Percentiles rank a stretch among this genome's conserved stretches.
phyloP scores from a whole-genome alignment of 2,329 filamentous ascomycete species.

The Leptographium lundbergii region DNA sequence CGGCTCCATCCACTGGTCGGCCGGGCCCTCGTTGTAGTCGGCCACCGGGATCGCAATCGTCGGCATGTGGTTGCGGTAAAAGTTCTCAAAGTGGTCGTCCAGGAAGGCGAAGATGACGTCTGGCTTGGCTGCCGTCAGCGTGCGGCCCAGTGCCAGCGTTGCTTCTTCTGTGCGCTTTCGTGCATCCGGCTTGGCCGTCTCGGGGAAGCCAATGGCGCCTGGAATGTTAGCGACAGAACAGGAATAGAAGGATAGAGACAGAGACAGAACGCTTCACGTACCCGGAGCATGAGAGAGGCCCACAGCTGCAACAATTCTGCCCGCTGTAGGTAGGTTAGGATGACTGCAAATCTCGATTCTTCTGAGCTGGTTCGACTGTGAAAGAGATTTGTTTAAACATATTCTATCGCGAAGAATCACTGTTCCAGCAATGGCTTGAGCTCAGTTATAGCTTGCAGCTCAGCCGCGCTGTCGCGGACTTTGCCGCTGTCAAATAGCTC shows the following conservation, averaged over 20 bases:
- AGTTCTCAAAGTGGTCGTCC: slow-evolving; percentile 12
- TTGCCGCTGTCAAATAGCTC: background rate
- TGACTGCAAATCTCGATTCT: background rate
- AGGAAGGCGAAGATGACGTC: slow-evolving; percentile 11
- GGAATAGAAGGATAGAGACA: background rate
- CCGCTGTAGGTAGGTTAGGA: slow-evolving; percentile 2
- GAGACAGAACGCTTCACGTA: background rate
- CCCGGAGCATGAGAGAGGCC: slow-evolving; percentile 10
- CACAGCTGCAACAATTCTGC: slow-evolving; percentile 9
- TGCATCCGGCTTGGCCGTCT: slow-evolving; percentile 9
- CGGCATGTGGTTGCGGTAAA: slow-evolving; percentile 12
- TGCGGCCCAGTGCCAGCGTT: slow-evolving; percentile 8
- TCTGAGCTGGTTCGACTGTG: background rate
- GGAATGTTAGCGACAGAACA: background rate
- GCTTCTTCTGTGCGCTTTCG: slow-evolving; percentile 9
- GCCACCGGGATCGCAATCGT: slow-evolving; percentile 8
- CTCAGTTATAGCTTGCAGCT: background rate
- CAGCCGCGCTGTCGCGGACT: background rate
- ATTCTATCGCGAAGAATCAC: background rate
- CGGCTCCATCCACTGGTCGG: slow-evolving; percentile 11
- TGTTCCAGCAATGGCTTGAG: background rate
- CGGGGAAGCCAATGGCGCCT: slow-evolving; percentile 12
- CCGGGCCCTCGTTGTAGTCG: slow-evolving; percentile 9
- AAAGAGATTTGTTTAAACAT: background rate
- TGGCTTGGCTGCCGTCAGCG: slow-evolving; percentile 8